phyloP scores from a whole-genome alignment of 2,329 filamentous ascomycete genomes.

The Aureobasidium melanogenum region DNA sequence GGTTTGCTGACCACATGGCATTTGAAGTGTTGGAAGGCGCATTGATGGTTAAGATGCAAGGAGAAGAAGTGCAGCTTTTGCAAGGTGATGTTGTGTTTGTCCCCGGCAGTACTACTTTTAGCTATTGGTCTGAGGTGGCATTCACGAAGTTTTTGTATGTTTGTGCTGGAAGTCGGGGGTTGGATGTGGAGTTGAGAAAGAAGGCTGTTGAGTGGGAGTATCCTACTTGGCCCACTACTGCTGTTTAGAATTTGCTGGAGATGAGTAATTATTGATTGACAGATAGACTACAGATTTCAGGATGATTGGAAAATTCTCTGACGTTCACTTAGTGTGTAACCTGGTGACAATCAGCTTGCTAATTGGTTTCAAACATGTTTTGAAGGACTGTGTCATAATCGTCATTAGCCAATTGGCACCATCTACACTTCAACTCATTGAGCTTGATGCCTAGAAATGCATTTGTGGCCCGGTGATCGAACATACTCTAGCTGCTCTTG shows the following conservation, averaged over 20 bases:
- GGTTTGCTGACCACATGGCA: slow-evolving; percentile 19
- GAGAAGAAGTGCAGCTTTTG: neutral
- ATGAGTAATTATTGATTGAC: neutral
- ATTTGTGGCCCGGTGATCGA: too few relatives aligned
- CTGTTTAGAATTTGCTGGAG: neutral
- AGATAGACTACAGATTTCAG: neutral
- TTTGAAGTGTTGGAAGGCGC: slow-evolving; percentile 7
- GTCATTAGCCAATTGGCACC: too few relatives aligned
- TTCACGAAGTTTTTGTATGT: slow-evolving; percentile 11
- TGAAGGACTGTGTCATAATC: too few relatives aligned
- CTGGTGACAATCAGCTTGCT: too few relatives aligned
- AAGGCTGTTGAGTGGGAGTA: slow-evolving; percentile 4
- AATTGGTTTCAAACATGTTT: too few relatives aligned
- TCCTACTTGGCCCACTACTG: slow-evolving; percentile 1
- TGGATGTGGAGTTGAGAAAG: neutral
- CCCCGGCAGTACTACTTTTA: neutral
- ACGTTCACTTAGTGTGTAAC: too few relatives aligned
- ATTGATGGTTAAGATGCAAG: neutral
- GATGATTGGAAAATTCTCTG: too few relatives aligned
- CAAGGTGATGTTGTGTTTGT: slow-evolving; percentile 10
- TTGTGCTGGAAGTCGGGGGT: neutral
- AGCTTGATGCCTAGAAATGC: too few relatives aligned
- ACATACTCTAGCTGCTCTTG: too few relatives aligned
- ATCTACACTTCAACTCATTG: too few relatives aligned
- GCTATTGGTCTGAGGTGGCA: neutral